phyloP scores from a whole-genome alignment of 441 rosid genomes.

The Daphne laureola region DNA sequence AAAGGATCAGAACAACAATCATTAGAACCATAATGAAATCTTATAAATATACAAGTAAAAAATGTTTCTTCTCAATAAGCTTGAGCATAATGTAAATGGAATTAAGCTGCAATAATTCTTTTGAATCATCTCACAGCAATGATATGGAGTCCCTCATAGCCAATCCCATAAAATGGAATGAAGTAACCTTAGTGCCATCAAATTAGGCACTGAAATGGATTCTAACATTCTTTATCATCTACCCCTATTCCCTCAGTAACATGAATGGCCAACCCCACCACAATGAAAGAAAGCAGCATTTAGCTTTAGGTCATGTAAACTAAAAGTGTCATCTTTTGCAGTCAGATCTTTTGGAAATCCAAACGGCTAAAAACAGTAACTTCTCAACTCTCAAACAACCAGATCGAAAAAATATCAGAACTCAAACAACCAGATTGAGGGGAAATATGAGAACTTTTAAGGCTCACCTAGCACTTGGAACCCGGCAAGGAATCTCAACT shows the following conservation, averaged over 20 bases:
- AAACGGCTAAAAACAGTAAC: not conserved
- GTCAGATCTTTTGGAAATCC: slow-evolving; percentile 26
- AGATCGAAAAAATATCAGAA: not conserved
- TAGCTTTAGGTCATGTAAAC: slow-evolving; percentile 10
- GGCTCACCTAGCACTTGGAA: slow-evolving; percentile 85
- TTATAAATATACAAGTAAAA: not conserved
- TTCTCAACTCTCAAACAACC: slow-evolving; percentile 1
- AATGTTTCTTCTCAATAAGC: too few relatives aligned
- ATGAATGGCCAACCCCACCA: not conserved
- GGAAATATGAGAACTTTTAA: too few relatives aligned
- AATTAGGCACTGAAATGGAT: too few relatives aligned
- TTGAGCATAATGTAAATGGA: too few relatives aligned
- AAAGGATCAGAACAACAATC: slow-evolving; percentile 5
- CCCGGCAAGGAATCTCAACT: slow-evolving; percentile 87
- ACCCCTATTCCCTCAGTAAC: not conserved
- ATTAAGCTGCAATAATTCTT: too few relatives aligned
- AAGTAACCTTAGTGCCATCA: too few relatives aligned
- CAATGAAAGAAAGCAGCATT: slow-evolving; percentile 2
- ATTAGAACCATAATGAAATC: slow-evolving; percentile 7
- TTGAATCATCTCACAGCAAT: too few relatives aligned
- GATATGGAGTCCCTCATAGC: too few relatives aligned
- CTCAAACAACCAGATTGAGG: not conserved
- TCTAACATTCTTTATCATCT: not conserved
- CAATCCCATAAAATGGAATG: too few relatives aligned
- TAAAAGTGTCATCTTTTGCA: not conserved